Conservation (phyloP, 306 rosid species). For the Sesbania bispinosa region DNA sequence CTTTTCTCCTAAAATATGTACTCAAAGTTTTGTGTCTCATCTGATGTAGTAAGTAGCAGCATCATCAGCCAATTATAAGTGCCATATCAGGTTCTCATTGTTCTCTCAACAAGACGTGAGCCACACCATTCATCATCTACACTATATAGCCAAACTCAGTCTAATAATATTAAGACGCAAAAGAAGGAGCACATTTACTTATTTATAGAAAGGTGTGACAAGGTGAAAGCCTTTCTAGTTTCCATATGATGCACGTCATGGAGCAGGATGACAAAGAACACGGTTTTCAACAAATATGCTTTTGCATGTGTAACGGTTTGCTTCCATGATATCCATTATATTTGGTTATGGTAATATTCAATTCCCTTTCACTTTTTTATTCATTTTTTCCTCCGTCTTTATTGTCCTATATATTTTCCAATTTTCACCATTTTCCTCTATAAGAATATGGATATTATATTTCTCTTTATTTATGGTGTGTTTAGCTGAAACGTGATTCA, state of each 20-base stretch:
- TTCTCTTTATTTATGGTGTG: no score
- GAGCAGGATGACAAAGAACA: neutral
- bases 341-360: conserved; percentile 50
- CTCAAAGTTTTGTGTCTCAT: no score
- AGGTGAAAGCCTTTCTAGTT: neutral
- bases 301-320: conserved; percentile 57
- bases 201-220: neutral
- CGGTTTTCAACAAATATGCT: conserved; percentile 54
- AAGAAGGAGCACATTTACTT: neutral
- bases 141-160: no score
- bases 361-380: neutral
- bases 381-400: neutral
- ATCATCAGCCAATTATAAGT: no score
- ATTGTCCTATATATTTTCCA: neutral
- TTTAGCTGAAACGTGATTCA: no score
- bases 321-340: conserved; percentile 68
- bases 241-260: neutral
- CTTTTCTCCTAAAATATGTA: no score
- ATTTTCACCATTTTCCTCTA: neutral
- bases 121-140: no score
- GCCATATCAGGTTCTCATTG: no score
- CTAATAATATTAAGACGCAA: neutral
- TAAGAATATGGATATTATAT: neutral
- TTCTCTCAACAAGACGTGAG: no score
- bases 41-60: no score